Evolutionary conservation across 208 protist species (phyloP), one percentile per base, ranked within the genome.

Genomic region (Crithidia acanthocephali): DNA sequence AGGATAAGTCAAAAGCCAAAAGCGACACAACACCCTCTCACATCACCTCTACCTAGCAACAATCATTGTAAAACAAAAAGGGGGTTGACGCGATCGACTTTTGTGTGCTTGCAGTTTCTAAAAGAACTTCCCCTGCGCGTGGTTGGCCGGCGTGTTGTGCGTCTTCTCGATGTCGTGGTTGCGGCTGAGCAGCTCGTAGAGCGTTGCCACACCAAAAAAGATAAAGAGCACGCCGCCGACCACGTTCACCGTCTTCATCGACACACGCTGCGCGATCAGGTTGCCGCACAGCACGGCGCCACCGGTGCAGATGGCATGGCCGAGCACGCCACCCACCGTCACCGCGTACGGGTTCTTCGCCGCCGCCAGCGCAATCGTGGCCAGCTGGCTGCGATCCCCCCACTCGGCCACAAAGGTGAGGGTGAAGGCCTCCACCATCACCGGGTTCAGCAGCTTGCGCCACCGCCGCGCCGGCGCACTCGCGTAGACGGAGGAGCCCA

Each of bases 401-500:
- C 97, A 98, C 85, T 99, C 98, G 22, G 98, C 98, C 0, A 99
- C 74, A 79, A 99, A 98, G n/a, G 96, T 98, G 23, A 99, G 83
- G 15, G 87, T 94, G 76, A 99, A 99, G 22, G 93, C 87, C 75
- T 98, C 92, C 23, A 97, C 75, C 42, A 98, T 71, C 1, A 98
- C 86, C 0, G 92, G 87, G 55, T 81, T 84, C 35, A 95, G 67
- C 45, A 87, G 48, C 20, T 60, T 70, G 22, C 79, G 80, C 83
- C 85, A 90, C 22, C 88, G 76, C 18, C 75, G 68, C 4, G 85
- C 81, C 1, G 81, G 76, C 4, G 68, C 59, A 51, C 72, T 90
- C 50, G 68, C 57, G 74, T 90, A 90, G 13, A 65, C 63, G 18
- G 75, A 78, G 1, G 74, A 74, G 28, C 40, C 62, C 22, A 56